Percentiles rank a stretch among this genome's conserved stretches.
Conservation (phyloP, 2,329 filamentous ascomycete genomes). For the Aureobasidium namibiae region DNA sequence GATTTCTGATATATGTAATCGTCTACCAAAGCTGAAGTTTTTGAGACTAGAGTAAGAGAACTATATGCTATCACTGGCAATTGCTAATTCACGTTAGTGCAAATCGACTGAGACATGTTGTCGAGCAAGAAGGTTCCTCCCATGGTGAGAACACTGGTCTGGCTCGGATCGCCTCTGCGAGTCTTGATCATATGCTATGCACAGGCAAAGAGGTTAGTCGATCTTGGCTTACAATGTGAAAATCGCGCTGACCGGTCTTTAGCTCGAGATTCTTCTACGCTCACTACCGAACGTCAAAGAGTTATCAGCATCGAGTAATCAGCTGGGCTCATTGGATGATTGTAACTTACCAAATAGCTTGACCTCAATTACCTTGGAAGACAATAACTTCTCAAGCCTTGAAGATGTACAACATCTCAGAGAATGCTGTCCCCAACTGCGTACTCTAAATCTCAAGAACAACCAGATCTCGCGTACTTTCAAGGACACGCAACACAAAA, state of each 20-base stretch:
- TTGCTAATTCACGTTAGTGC: conserved; percentile 44
- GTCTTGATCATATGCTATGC: conserved; percentile 39
- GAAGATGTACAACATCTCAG: conserved; percentile 39
- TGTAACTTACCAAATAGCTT: conserved; percentile 43
- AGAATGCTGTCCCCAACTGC: conserved; percentile 43
- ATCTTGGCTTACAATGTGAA: background rate
- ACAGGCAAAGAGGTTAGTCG: conserved; percentile 27
- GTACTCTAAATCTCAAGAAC: conserved; percentile 57
- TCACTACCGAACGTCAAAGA: conserved; percentile 48
- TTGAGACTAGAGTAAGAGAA: conserved; percentile 63
- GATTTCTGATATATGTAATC: conserved; percentile 61
- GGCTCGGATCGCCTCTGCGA: conserved; percentile 2
- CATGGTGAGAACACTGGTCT: background rate
- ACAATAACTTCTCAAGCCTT: conserved; percentile 59
- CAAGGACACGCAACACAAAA: background rate
- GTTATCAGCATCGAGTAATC: conserved; percentile 39
- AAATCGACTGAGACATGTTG: conserved; percentile 53
- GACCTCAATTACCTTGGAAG: conserved; percentile 60
- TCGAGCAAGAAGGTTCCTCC: conserved; percentile 9
- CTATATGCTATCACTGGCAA: background rate
- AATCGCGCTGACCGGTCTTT: background rate
- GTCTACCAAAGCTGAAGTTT: conserved; percentile 57
- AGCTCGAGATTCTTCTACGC: conserved; percentile 30
- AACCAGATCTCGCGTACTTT: conserved; percentile 52
- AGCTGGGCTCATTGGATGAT: conserved; percentile 26